Base-by-base conservation (phyloP, 2,329 filamentous ascomycete species). In the Scortechinia acanthostroma region DNA sequence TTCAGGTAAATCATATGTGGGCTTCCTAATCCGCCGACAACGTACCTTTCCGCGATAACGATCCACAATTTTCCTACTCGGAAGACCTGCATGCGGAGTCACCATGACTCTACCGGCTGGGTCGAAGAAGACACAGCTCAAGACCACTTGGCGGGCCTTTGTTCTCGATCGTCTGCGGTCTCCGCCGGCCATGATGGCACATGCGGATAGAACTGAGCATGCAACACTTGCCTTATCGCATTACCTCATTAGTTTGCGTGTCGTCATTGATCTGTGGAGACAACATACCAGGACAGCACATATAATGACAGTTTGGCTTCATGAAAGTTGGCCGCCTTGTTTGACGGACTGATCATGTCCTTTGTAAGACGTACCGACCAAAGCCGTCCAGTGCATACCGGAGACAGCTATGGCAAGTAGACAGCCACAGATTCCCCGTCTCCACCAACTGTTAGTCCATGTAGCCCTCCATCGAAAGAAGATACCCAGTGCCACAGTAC, bases 341-440 rank as follows among this genome's bases (percentile, higher is more conserved):
- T n/a, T 10, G n/a, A 30, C n/a, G 57, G 57, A 44, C 65, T 62
- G 52, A 51, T 66, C 50, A 55, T 65, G 59, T 44, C 73, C 58
- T 42, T 59, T 60, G 53, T 80, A 81, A 15, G 50, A 55, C 6
- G 74, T 80, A 4, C 73, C 73, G 13, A 69, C 67, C 5, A 72
- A 66, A 17, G 75, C 77, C 4, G 72, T 76, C 70, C 76, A 82
- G 55, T 82, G 77, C 77, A 82, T 81, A 0, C 75, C 76, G 13
- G 71, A 78, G 2, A 81, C 76, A 28, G 77, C 75, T 30, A 65
- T 57, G 16, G 77, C 76, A 23, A 83, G 64, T 13, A 78, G 58
- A 25, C 63, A 61, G 2, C 75, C 76, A 49, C 76, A 77, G 3
- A 70, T 48, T 2, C 70, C 54, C 42, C 78, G 66, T 50, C 77